Base-by-base conservation (phyloP, 495 filamentous ascomycete species). In the Hypoxylon subgilvum region DNA sequence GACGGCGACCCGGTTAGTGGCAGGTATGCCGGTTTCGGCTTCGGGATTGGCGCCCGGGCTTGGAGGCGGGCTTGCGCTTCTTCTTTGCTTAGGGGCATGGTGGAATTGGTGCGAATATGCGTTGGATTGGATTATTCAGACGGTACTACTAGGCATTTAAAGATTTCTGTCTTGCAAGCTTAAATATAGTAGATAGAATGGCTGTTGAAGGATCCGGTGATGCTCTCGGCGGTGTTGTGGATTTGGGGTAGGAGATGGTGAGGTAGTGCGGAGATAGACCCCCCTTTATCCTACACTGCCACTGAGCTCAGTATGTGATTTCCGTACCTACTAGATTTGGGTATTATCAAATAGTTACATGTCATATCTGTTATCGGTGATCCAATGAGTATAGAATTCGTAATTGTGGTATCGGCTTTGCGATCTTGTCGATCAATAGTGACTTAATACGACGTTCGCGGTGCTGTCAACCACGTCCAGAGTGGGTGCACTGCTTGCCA, bases 11-110 rank as follows among this genome's bases (percentile, higher is more conserved):
- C 68, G 19, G 71, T 57, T 6, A 72, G 74, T 0, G 79, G 72
- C 1, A 79, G 75, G 44, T 82, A 82, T 4, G 79, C 79, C 0
- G 79, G 79, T n/a, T 67, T 67, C 12, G 75, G 75, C 36, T 65
- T 56, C 4, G 73, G 74, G 18, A 75, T 64, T 1, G 71, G 72
- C 43, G 66, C 67, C 31, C 66, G 63, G 39, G 63, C 55, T 25
- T 54, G 52, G n/a, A 58, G 66, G n/a, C 66, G 63, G 22, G 63
- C 54, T 4, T 66, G 55, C 44, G 66, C 66, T 18, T 63, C 54
- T 17, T 68, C 66, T 23, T 47, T 51, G 31, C 42, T 69, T 14
- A 57, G 9, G 34, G 58, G 42, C 66, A 69, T 69, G 6, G 18
- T 56, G 23, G 8, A 4, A 27, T n/a, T n/a, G n/a, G n/a, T n/a